These are phyloP conservation scores for Apiospora malaysiana DNA, from an alignment of 2,329 filamentous ascomycete species.

Conservation along the genomic window DNA sequence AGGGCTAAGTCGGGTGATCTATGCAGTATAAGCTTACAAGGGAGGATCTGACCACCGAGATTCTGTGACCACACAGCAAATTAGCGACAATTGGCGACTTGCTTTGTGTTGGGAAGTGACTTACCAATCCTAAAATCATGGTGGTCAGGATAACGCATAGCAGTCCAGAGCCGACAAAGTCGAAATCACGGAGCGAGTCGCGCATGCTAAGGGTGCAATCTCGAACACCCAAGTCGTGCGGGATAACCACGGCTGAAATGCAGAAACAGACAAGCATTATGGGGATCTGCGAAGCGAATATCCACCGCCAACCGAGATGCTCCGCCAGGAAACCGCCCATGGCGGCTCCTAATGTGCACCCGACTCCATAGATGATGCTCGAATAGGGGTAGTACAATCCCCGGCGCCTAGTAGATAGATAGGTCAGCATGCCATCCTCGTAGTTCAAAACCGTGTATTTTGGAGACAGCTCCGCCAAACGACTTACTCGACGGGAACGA, in stretches of 20 bases:
- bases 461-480: too few relatives aligned
- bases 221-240: neutral
- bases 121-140: neutral
- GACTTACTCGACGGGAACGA: conserved; percentile 4
- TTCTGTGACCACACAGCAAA: neutral
- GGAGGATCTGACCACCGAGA: conserved; percentile 6
- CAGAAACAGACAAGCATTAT: neutral
- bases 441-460: neutral
- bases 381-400: conserved; percentile 7
- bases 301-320: conserved; percentile 4
- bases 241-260: neutral
- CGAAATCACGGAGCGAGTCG: neutral
- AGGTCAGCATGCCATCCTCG: neutral
- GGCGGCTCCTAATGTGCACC: neutral
- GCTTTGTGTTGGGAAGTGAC: neutral
- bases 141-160: neutral
- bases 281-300: conserved; percentile 10
- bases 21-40: neutral
- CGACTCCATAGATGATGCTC: neutral
- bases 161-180: conserved; percentile 3
- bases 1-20: neutral
- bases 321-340: conserved; percentile 10
- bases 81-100: neutral
- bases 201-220: neutral
- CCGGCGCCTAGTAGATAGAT: neutral